Evolutionary conservation across 2,329 filamentous ascomycete genomes (phyloP), one percentile per base, ranked within the genome.

Genomic region (Drechslerella dactyloides): DNA sequence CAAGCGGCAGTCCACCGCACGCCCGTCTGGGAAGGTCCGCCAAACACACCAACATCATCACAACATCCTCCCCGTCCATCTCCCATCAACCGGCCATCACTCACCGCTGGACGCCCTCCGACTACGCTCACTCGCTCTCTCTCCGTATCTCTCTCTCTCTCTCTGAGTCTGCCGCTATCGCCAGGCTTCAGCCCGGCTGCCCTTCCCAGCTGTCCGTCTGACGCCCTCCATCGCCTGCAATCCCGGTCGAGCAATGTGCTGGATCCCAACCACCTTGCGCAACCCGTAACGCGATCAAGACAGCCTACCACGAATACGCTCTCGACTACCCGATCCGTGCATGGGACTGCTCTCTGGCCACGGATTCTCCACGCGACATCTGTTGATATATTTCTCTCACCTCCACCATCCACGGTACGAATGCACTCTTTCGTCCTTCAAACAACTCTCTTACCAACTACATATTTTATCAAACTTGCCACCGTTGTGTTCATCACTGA

Each of bases 241-340:
- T 40, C 69, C 50, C 54, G 54, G 48, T 58, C 52, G 62, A 59
- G 55, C 69, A 64, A 66, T 63, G 58, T 68, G 11, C 42, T n/a
- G 23, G 23, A 27, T 50, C 54, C 51, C 57, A 64, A 74, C 40
- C 70, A 63, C 60, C 70, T 60, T 60, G 48, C 59, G 59, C 70
- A 35, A 19, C 50, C 52, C 56, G 52, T 70, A 42, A 74, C 65
- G 59, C 65, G 64, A 63, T 65, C 48, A 61, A 59, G 55, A 68
- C 52, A 53, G 37, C 69, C 51, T 69, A 7, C 58, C 65, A 48
- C 46, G 30, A 11, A 24, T 5, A 6, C 11, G 3, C 11, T 15
- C 40, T 17, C 40, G 40, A 15, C 13, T 13, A 44, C 13, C 40
- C 3, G 17, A 15, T 13, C 17, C 5, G 13, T 4, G 11, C 40